Evolutionary conservation across 106 monocot genomes (phyloP).

Genomic region (Dendrobium huoshanense): DNA sequence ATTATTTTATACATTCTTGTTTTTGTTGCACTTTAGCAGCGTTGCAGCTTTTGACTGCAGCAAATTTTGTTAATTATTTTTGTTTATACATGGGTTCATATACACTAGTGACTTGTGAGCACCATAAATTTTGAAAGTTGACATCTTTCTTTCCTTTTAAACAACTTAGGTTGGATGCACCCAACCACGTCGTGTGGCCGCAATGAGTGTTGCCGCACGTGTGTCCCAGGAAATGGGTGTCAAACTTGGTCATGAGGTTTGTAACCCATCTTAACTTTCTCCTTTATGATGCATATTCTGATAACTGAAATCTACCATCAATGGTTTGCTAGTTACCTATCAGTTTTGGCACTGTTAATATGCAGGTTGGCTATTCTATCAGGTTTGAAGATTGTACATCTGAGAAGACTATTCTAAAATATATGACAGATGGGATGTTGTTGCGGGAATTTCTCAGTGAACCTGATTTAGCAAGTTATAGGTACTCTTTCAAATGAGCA

Average conservation of each 20-base stretch:
- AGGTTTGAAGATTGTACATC: conserved; percentile 98
- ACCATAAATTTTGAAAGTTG: not conserved
- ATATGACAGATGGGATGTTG: conserved; percentile 96
- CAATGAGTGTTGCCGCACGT: conserved; percentile 88
- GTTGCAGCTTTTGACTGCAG: not conserved
- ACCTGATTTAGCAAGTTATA: conserved; percentile 90
- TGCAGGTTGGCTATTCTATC: conserved; percentile 95
- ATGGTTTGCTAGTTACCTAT: not conserved
- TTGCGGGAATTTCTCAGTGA: conserved; percentile 95
- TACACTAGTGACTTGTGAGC: not conserved
- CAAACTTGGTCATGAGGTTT: conserved; percentile 89
- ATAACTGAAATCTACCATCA: not conserved
- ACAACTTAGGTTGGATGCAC: conserved; percentile 71
- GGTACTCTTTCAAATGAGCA: conserved; percentile 25
- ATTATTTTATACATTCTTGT: not conserved
- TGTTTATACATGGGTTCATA: not conserved
- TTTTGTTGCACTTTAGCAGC: not conserved
- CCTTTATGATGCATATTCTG: not conserved
- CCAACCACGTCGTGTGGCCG: conserved; percentile 88
- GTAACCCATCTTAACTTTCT: conserved; percentile 3
- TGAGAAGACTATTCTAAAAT: conserved; percentile 84
- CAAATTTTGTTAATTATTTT: not conserved
- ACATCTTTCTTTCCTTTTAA: not conserved
- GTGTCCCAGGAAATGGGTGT: conserved; percentile 94
- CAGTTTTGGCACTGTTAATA: conserved; percentile 3